Conservation (phyloP, 1,139 yeast species). For the Yamadazyma blattariae region DNA sequence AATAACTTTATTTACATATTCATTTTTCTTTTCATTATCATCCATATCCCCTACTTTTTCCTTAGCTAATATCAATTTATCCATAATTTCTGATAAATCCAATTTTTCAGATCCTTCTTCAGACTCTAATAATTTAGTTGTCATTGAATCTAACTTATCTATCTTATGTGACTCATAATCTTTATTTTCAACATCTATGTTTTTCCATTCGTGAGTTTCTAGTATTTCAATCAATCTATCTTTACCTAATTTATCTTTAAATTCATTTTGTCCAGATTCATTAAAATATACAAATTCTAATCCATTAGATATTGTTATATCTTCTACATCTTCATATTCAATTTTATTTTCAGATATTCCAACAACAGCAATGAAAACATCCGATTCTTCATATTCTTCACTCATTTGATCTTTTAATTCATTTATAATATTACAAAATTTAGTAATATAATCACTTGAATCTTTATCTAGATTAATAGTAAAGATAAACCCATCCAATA, state of each 20-base stretch:
- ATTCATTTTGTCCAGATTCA: conserved; percentile 24
- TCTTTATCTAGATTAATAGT: conserved; percentile 25
- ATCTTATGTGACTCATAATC: conserved; percentile 19
- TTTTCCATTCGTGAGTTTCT: conserved; percentile 41
- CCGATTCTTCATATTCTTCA: conserved; percentile 15
- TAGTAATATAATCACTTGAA: conserved; percentile 13
- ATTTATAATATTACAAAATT: conserved; percentile 15
- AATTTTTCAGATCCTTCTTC: conserved; percentile 10
- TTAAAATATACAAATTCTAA: conserved; percentile 29
- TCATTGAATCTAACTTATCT: conserved; percentile 25
- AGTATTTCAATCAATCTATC: conserved; percentile 35
- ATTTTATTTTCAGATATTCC: conserved; percentile 15
- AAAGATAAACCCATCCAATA: conserved; percentile 36
- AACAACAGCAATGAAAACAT: conserved; percentile 25
- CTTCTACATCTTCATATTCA: conserved; percentile 26
- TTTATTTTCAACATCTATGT: conserved; percentile 13
- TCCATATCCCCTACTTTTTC: conserved; percentile 22
- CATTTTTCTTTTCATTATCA: conserved; percentile 21
- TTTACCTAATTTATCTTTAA: conserved; percentile 23
- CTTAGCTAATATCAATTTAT: conserved; percentile 30
- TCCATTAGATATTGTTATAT: conserved; percentile 25
- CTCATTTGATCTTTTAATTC: conserved; percentile 15
- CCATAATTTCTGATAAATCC: conserved; percentile 28
- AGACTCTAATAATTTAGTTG: conserved; percentile 21
- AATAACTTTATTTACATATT: conserved; percentile 31